Evolutionary conservation across 2,329 filamentous ascomycete species (phyloP), one percentile per base, ranked within the genome.

Genomic region (Phyllosticta citrichinensis): DNA sequence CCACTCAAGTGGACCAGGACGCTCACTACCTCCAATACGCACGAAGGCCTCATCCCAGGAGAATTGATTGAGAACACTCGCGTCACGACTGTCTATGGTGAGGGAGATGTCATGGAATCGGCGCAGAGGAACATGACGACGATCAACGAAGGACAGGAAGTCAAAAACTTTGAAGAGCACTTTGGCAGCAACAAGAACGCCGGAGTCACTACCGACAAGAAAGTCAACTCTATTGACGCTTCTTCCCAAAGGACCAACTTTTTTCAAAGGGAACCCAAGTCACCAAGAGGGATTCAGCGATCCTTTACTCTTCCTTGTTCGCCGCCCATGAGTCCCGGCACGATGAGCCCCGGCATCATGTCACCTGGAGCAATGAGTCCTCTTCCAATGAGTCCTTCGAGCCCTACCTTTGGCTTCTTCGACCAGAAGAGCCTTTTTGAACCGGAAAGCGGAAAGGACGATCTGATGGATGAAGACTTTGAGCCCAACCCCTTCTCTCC

Each of bases 121-220:
- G 40, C 40, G 17, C 40, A 47, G 40, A 47, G 40, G 14, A 47
- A 47, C 40, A 47, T 47, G 40, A 47, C 40, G 1, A 47, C 40
- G 5, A 47, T 47, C 40, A 47, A n/a, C 64, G 59, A 64, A 65
- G 47, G 56, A 61, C 24, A 65, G 19, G 50, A 66, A 65, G 52
- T 66, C 63, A 17, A 66, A 60, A 12, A 50, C 56, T 56, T 62
- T 62, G 58, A 66, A 65, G 5, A 66, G 52, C 4, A 64, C 55
- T 24, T 64, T 58, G 55, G 64, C 64, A 10, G 58, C 58, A 47
- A 47, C 40, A 47, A n/a, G n/a, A n/a, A 47, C n/a, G 1, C 40
- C 6, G 40, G 40, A 47, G n/a, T n/a, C 17, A n/a, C 40, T 1
- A 14, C 40, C 40, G 40, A n/a, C 40, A 47, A 47, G 14, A 19